Evolutionary conservation across 2,329 filamentous ascomycete species (phyloP).

Genomic region (Ampelomyces quisqualis): DNA sequence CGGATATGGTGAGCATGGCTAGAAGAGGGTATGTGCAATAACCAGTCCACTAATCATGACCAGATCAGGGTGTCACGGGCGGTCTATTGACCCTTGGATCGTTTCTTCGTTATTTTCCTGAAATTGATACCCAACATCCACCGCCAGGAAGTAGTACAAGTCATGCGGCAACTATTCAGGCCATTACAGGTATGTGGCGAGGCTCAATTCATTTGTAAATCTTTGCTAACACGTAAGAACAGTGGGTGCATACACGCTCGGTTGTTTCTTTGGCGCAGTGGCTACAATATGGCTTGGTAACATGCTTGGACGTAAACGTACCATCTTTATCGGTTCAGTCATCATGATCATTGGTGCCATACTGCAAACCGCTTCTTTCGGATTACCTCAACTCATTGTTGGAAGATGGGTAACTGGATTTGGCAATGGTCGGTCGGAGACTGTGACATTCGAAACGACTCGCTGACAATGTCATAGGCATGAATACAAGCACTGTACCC

Average conservation of each 20-base stretch:
- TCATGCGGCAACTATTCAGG: constrained; percentile 47
- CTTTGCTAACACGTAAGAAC: constrained; percentile 9
- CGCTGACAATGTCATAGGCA: constrained; percentile 11
- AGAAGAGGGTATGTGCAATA: neutral
- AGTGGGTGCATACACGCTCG: constrained; percentile 42
- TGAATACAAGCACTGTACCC: constrained; percentile 42
- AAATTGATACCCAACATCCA: constrained; percentile 44
- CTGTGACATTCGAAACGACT: neutral
- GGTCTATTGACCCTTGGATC: constrained; percentile 66
- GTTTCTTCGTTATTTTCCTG: constrained; percentile 54
- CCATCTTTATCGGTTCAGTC: constrained; percentile 60
- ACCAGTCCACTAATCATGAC: constrained; percentile 8
- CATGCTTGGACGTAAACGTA: constrained; percentile 57
- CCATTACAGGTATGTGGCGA: constrained; percentile 38
- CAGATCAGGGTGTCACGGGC: constrained; percentile 58
- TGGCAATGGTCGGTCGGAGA: constrained; percentile 47
- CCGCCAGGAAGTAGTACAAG: constrained; percentile 33
- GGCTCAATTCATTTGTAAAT: constrained; percentile 7
- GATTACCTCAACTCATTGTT: constrained; percentile 50
- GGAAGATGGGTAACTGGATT: constrained; percentile 54
- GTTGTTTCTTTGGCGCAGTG: constrained; percentile 50
- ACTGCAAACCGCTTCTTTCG: constrained; percentile 57
- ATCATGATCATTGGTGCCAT: constrained; percentile 62
- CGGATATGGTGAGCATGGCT: constrained; percentile 65
- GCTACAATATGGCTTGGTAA: constrained; percentile 56